Evolutionary conservation across 306 rosid genomes (phyloP).

Genomic region (Betula pendula): DNA sequence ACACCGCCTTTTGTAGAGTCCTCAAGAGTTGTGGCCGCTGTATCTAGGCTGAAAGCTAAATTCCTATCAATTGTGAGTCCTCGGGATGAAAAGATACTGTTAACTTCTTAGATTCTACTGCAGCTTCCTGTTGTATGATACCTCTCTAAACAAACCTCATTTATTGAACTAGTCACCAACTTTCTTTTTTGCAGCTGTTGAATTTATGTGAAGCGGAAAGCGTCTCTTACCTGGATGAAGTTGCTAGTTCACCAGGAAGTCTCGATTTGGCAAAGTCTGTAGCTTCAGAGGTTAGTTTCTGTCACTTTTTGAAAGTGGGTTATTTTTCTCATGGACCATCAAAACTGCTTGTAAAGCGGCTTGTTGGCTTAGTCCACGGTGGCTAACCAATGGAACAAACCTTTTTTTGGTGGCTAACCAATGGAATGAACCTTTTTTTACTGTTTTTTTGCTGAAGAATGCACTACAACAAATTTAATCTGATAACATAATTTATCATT

Average conservation of each 20-base stretch:
- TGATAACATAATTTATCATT: background rate
- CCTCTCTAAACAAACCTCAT: slow-evolving; percentile 2
- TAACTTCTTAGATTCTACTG: slow-evolving; percentile 23
- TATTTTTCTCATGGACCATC: background rate
- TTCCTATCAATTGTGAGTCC: slow-evolving; percentile 79
- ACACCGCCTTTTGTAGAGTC: slow-evolving; percentile 41
- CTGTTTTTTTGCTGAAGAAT: background rate
- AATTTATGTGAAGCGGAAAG: slow-evolving; percentile 85
- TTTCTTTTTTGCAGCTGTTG: slow-evolving; percentile 64
- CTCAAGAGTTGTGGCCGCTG: slow-evolving; percentile 60
- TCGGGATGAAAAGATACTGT: slow-evolving; percentile 17
- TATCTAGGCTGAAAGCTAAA: slow-evolving; percentile 82
- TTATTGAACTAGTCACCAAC: slow-evolving; percentile 17
- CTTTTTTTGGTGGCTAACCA: background rate
- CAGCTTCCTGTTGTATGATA: slow-evolving; percentile 24
- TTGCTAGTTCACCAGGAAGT: slow-evolving; percentile 66
- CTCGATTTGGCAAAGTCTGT: slow-evolving; percentile 84
- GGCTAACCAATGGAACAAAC: background rate
- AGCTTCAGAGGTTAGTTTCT: slow-evolving; percentile 70
- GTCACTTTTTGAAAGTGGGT: background rate
- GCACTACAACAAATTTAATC: background rate
- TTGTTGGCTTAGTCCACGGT: background rate
- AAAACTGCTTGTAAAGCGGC: background rate
- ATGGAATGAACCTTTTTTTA: background rate
- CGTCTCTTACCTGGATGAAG: slow-evolving; percentile 86